Evolutionary conservation across 1,284 basidiomycete genomes (phyloP), one percentile per base, ranked within the genome.

Genomic region (Papiliotrema terrestris): DNA sequence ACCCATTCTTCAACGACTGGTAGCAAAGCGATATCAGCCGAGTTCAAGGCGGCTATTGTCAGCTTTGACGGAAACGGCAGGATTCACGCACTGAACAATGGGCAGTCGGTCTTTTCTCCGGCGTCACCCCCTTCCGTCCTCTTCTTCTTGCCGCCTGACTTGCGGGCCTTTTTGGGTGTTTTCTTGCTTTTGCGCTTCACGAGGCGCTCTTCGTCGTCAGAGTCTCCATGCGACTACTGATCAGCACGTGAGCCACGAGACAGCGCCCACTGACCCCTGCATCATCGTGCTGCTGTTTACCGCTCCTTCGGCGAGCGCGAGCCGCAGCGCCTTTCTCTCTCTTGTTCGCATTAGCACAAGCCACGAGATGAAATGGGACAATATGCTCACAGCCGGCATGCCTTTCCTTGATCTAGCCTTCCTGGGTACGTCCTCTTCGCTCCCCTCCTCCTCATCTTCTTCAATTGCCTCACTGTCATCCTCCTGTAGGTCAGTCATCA

Each of bases 1-100:
- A 76, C 67, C 76, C 76, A 78, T 37, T 75, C 73, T 47, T 78
- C 77, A 35, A 76, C 60, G 11, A 76, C 58, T 1, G 69, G 72
- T 29, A 70, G 62, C 15, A 78, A 61, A 3, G 74, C 76, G 45
- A 73, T 69, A 45, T 77, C 70, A 9, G 74, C 62, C 15, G 65
- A 64, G 9, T 74, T 59, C 1, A 77, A 52, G 5, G 76, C 77
- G 50, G 74, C 74, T 77, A 55, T 2, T 13, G 42, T 66, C 43
- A 64, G 58, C 51, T 39, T 22, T 37, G 15, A 17, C 35, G 20
- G 19, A 39, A n/a, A 5, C 26, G 25, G 6, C 6, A 14, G 1
- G 8, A 1, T 32, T 32, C 4, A 19, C 70, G 48, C 26, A 74
- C 71, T 74, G 59, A 72, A 72, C 1, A 74, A 50, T 0, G 66